phyloP scores from a whole-genome alignment of 2,329 filamentous ascomycete species.

The Trichoderma sp. region DNA sequence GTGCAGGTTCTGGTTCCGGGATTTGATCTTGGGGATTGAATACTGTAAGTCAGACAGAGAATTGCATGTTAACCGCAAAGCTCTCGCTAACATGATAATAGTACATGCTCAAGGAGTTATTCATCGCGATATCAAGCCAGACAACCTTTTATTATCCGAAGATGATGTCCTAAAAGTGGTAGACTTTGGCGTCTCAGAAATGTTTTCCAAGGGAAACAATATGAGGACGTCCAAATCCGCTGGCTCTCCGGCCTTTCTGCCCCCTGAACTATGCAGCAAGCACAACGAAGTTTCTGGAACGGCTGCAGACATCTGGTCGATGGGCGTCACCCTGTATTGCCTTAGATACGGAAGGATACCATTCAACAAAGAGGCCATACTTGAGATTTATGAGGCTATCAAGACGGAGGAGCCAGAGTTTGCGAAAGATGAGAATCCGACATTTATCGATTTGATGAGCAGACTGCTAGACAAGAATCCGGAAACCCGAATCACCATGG shows the following conservation, averaged over 20 bases:
- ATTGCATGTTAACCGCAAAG: background rate
- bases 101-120: conserved; percentile 94
- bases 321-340: conserved; percentile 94
- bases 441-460: conserved; percentile 73
- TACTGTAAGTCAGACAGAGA: conserved; percentile 62
- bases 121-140: conserved; percentile 96
- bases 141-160: conserved; percentile 86
- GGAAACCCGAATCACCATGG: conserved; percentile 78
- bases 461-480: conserved; percentile 84
- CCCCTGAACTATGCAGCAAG: conserved; percentile 85
- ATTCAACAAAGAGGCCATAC: conserved; percentile 74
- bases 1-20: conserved; percentile 90
- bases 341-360: conserved; percentile 86
- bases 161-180: conserved; percentile 96
- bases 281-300: conserved; percentile 87
- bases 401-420: conserved; percentile 67
- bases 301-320: conserved; percentile 96
- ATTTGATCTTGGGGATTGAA: conserved; percentile 92
- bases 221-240: conserved; percentile 95
- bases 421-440: conserved; percentile 62
- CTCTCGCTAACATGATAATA: conserved; percentile 36
- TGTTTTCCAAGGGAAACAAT: conserved; percentile 82
- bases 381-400: conserved; percentile 90
- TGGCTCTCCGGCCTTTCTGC: conserved; percentile 91
- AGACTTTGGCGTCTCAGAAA: conserved; percentile 98